phyloP scores from a whole-genome alignment of 108 stramenopile genomes.

The Nannochloropsis granulata region DNA sequence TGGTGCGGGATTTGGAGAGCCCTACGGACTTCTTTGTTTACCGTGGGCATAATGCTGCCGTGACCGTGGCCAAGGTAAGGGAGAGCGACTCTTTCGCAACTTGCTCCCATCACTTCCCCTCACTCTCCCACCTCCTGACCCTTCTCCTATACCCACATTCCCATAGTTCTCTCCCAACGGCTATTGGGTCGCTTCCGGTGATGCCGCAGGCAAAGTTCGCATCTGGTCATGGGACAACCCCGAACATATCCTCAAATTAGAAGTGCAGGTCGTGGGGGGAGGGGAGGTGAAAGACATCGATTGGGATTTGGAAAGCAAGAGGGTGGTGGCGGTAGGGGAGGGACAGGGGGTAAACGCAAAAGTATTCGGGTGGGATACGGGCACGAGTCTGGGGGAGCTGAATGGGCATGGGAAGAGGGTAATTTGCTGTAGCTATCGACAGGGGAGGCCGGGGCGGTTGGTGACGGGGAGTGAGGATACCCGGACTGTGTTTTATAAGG shows the following conservation, averaged over 20 bases:
- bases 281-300: constrained; percentile 65
- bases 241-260: constrained; percentile 64
- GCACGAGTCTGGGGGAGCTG: constrained; percentile 40
- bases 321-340: constrained; percentile 49
- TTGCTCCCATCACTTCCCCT: neutral
- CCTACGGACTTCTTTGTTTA: constrained; percentile 55
- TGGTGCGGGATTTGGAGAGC: constrained; percentile 30
- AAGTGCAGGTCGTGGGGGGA: constrained; percentile 37
- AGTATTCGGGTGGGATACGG: constrained; percentile 44
- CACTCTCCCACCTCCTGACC: neutral
- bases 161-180: constrained; percentile 57
- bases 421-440: constrained; percentile 51
- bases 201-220: constrained; percentile 61
- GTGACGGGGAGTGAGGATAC: constrained; percentile 75
- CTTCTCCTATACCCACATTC: neutral
- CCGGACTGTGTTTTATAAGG: constrained; percentile 61
- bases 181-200: constrained; percentile 69
- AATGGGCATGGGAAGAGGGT: constrained; percentile 27
- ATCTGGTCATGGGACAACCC: constrained; percentile 85
- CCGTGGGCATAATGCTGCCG: constrained; percentile 65
- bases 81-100: neutral
- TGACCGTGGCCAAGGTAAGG: constrained; percentile 37
- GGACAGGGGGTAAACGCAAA: constrained; percentile 29
- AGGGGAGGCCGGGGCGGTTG: constrained; percentile 61
- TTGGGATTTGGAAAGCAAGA: constrained; percentile 88